A percentile compares a stretch with the other conserved stretches of the same genome.
Conservation (phyloP, 2,329 filamentous ascomycete species). For the Cladobotryum mycophilum region DNA sequence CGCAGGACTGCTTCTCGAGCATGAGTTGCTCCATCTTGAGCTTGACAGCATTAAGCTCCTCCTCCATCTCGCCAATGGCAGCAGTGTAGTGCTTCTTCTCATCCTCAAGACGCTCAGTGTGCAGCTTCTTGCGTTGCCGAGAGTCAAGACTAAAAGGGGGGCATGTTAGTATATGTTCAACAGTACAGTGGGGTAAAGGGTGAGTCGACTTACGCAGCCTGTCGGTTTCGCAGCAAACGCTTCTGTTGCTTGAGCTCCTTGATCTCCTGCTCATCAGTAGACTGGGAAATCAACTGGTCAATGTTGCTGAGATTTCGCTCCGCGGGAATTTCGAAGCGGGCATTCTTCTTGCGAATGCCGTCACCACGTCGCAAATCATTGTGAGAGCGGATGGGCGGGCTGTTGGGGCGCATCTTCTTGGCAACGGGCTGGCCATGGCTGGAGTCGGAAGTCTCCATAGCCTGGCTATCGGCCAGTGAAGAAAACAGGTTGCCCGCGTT, state of each 20-base stretch:
- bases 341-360: constrained; percentile 98
- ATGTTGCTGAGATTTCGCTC: constrained; percentile 93
- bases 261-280: constrained; percentile 84
- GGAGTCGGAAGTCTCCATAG: constrained; percentile 49
- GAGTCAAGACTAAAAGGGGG: constrained; percentile 69
- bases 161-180: constrained; percentile 10
- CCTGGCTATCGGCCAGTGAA: constrained; percentile 40
- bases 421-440: constrained; percentile 42
- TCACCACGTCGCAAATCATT: constrained; percentile 74
- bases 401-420: constrained; percentile 61
- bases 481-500: constrained; percentile 50
- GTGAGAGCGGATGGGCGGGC: constrained; percentile 64
- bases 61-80: constrained; percentile 71
- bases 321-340: constrained; percentile 91
- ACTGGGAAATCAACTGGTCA: constrained; percentile 82
- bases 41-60: constrained; percentile 64
- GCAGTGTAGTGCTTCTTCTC: constrained; percentile 89
- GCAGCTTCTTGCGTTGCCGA: constrained; percentile 94
- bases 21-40: constrained; percentile 64
- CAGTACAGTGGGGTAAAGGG: constrained; percentile 2
- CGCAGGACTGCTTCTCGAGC: constrained; percentile 66
- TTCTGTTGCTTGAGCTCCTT: constrained; percentile 99
- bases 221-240: constrained; percentile 85
- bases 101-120: constrained; percentile 92
- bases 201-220: constrained; percentile 71